Base-by-base conservation (phyloP, 2,329 filamentous ascomycete species). In the Clarireedia hainanense region DNA sequence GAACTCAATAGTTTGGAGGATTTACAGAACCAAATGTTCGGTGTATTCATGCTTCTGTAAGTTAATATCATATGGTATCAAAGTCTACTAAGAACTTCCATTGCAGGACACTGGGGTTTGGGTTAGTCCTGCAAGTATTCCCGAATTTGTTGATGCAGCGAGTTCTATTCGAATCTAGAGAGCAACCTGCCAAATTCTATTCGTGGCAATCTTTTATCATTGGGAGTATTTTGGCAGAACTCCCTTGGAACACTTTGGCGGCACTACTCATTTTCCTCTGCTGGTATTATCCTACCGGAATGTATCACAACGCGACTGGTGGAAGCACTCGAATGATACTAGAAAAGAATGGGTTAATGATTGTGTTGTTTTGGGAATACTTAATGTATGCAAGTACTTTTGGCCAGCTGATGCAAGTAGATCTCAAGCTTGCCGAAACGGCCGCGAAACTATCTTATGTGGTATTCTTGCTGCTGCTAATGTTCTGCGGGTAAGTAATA, bases 231-330 rank as follows among this genome's bases (percentile, higher is more conserved):
- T 73, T 91, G 30, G 89, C 92, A 57, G 91, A 96, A 70, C 74
- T 96, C 2, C 89, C 90, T 0, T 96, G 88, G 85, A 90, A 95
- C 68, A 48, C 58, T 0, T 71, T 94, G 45, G 85, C 88, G 78
- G 81, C 83, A 3, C 77, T 85, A n/a, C 73, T 95, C 61, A 85
- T 91, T 74, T 95, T 77, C 75, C 78, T 89, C 66, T 84, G 78
- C 69, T 92, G 88, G 81, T 96, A 95, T 75, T 96, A 91, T 68
- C 89, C 90, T 1, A 81, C 95, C 54, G 89, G 88, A 2, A 79
- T 94, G 9, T 83, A 89, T 70, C 72, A 74, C 57, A 91, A 92
- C 66, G 87, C 88, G 2, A 72, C 76, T 15, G 75, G 75, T n/a
- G 46, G n/a, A 17, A 27, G 14, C 1, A 81, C 82, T 4, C 78